Evolutionary conservation across 2,329 filamentous ascomycete species (phyloP).

Genomic region (Trichoderma harzianum): DNA sequence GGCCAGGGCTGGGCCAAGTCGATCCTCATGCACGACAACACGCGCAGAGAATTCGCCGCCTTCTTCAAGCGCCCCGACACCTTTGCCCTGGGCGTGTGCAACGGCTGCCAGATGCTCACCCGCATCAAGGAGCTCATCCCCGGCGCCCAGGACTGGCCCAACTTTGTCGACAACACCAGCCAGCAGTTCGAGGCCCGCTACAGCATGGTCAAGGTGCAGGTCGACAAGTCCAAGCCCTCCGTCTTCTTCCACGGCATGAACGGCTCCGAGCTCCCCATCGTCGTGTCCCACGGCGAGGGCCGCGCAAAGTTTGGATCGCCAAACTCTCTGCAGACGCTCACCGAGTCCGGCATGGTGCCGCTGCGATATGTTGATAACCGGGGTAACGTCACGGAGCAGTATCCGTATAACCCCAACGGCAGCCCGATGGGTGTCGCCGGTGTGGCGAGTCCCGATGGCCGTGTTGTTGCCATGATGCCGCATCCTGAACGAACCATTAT

Average conservation of each 20-base stretch:
- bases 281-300: conserved; percentile 88
- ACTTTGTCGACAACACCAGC: conserved; percentile 78
- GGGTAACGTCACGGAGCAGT: conserved; percentile 69
- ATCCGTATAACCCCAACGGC: conserved; percentile 86
- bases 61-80: conserved; percentile 91
- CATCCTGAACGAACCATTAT: conserved; percentile 89
- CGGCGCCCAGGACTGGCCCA: conserved; percentile 78
- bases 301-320: conserved; percentile 66
- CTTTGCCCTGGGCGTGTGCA: conserved; percentile 91
- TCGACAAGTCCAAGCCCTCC: conserved; percentile 56
- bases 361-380: conserved; percentile 84
- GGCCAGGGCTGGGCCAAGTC: conserved; percentile 95
- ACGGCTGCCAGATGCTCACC: conserved; percentile 93
- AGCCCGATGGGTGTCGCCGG: conserved; percentile 78
- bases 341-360: conserved; percentile 66
- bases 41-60: conserved; percentile 69
- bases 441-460: conserved; percentile 71
- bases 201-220: conserved; percentile 74
- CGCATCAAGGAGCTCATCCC: conserved; percentile 77
- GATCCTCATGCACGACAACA: conserved; percentile 77
- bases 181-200: conserved; percentile 89
- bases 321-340: conserved; percentile 51
- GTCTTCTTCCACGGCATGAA: conserved; percentile 90
- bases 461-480: conserved; percentile 87
- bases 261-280: conserved; percentile 77